A percentile compares a stretch with the other conserved stretches of the same genome.
Evolutionary conservation across 176 grass and related monocot species (phyloP).

Genomic region (Oryza punctata): DNA sequence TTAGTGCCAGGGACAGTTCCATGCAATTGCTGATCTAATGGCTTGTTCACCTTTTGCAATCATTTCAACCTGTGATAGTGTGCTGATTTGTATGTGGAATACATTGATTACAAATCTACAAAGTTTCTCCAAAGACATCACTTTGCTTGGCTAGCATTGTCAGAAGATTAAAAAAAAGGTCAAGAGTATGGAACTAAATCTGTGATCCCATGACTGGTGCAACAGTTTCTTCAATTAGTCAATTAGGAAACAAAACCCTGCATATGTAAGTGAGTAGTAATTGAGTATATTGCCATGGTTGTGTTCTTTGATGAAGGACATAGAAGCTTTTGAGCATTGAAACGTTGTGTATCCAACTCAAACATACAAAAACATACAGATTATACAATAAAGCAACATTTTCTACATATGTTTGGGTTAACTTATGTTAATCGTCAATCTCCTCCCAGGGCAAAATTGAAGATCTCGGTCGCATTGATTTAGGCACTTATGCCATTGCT

Average conservation of each 20-base stretch:
- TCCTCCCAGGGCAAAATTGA: constrained; percentile 69
- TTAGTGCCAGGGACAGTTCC: background rate
- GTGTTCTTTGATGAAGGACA: constrained; percentile 1
- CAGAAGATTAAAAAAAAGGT: background rate
- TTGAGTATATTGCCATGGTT: background rate
- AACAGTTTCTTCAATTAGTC: background rate
- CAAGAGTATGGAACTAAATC: background rate
- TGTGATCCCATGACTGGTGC: background rate
- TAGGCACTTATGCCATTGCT: constrained; percentile 55
- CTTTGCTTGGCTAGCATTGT: background rate
- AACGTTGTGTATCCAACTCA: background rate
- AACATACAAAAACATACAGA: background rate
- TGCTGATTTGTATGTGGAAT: background rate
- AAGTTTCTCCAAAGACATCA: background rate
- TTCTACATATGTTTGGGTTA: background rate
- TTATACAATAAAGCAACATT: background rate
- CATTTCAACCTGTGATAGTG: background rate
- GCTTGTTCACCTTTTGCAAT: background rate
- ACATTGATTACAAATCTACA: background rate
- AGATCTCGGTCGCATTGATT: constrained; percentile 64
- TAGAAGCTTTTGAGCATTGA: background rate
- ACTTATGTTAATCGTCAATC: constrained; percentile 6
- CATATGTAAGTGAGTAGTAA: background rate
- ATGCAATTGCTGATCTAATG: background rate
- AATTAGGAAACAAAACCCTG: background rate